These are phyloP conservation scores for Cystobasidiopsis lactophilus DNA, from an alignment of 768 basidiomycete species.

Conservation along the genomic window DNA sequence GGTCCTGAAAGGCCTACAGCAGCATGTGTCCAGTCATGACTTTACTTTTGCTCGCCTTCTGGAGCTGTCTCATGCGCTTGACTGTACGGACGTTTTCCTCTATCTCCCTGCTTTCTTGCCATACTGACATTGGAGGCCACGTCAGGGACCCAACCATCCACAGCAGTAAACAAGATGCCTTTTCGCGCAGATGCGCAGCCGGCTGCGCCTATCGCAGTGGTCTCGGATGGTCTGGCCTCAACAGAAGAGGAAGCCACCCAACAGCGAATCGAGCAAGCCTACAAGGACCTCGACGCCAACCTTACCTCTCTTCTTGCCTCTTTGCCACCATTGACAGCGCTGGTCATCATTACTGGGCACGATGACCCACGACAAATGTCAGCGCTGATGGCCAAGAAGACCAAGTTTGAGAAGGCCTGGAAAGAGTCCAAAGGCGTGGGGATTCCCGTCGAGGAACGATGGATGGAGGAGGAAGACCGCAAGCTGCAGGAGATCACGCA, in stretches of 20 bases:
- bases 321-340: constrained; percentile 55
- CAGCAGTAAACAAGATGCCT: constrained; percentile 1
- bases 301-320: constrained; percentile 41
- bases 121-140: neutral
- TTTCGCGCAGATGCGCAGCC: constrained; percentile 1
- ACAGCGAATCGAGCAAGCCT: constrained; percentile 1
- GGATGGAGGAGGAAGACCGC: constrained; percentile 55
- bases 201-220: neutral
- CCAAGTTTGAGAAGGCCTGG: constrained; percentile 40
- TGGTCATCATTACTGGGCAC: constrained; percentile 72
- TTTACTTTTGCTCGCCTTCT: constrained; percentile 70
- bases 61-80: constrained; percentile 51
- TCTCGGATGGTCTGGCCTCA: neutral
- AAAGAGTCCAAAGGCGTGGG: constrained; percentile 28
- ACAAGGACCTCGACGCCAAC: constrained; percentile 35
- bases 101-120: neutral
- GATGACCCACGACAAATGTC: constrained; percentile 67
- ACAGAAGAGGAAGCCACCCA: neutral
- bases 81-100: constrained; percentile 35
- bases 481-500: constrained; percentile 60
- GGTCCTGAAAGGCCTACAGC: constrained; percentile 40
- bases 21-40: constrained; percentile 41
- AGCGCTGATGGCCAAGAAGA: constrained; percentile 43
- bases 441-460: constrained; percentile 39
- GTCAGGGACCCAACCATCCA: constrained; percentile 17